Evolutionary conservation across 106 monocot species (phyloP), one percentile per base, ranked within the genome.

Genomic region (Platanthera zijinensis): DNA sequence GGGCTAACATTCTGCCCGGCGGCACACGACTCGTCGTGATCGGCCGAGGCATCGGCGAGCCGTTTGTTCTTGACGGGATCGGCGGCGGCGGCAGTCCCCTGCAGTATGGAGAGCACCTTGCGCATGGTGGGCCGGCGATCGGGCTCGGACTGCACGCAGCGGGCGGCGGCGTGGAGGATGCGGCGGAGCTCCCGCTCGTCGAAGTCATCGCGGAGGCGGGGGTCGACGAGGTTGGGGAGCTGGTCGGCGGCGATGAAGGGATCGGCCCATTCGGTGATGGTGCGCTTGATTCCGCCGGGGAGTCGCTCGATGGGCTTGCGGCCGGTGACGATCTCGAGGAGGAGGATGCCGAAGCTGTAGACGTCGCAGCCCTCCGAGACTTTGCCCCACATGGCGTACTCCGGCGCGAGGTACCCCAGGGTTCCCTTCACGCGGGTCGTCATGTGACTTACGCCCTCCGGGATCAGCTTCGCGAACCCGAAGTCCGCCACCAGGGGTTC

Each of bases 261-360:
- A 45, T 85, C 85, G 5, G 80, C 85, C 88, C 88, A 88, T 57
- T 88, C 88, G 15, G 80, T 83, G 72, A 85, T 78, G 21, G 83
- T 80, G 75, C 82, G 72, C 70, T 80, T 85, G 8, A 75, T 8
- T 6, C 74, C 82, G 8, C 76, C 74, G 15, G 77, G 71, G 13
- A 79, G 75, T 50, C 78, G 82, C 78, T 88, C 88, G 74, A 88
- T 85, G 50, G 88, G 88, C 70, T 88, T 88, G 5, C 80, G 71
- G 18, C 88, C 88, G 59, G 85, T 78, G 51, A 83, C 74, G 76
- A 89, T 51, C 78, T 89, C 86, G 48, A 88, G 78, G 50, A 88
- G 78, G 48, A 89, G 81, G 74, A 89, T 76, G 48, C 88, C 83
- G 72, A 88, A 88, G 83, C 83, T 77, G 72, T 86, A 85, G 66